Percentiles rank a stretch among this genome's conserved stretches.
These are phyloP conservation scores for Pichia paraexigua DNA, from an alignment of 805 yeast genomes.

Conservation along the genomic window DNA sequence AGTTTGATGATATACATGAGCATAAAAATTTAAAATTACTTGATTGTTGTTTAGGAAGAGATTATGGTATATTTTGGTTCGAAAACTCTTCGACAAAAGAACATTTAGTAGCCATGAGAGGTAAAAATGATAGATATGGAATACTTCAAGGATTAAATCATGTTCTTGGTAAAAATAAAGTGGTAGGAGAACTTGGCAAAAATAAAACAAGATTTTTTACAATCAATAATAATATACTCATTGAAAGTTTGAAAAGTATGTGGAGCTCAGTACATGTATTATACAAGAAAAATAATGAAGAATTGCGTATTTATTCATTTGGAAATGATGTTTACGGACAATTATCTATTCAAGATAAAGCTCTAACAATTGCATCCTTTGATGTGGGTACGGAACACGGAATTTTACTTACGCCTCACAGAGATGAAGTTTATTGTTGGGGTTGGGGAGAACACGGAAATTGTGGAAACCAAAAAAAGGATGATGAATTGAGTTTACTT, in stretches of 20 bases:
- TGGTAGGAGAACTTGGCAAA: not conserved
- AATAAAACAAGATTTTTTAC: not conserved
- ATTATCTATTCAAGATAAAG: constrained; percentile 23
- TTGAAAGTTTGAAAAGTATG: constrained; percentile 41
- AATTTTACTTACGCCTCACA: constrained; percentile 28
- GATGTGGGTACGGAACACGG: constrained; percentile 88
- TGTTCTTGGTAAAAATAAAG: not conserved
- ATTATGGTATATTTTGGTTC: constrained; percentile 37
- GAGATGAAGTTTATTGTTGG: constrained; percentile 56
- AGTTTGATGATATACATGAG: not conserved
- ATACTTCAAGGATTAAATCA: not conserved
- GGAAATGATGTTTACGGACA: constrained; percentile 84
- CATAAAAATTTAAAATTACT: constrained; percentile 2
- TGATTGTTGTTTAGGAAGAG: constrained; percentile 43
- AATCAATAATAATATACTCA: not conserved
- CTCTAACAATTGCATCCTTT: not conserved
- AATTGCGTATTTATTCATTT: constrained; percentile 31
- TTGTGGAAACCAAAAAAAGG: constrained; percentile 46
- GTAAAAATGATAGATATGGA: constrained; percentile 19
- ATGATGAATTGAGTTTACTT: constrained; percentile 30
- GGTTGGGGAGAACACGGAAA: constrained; percentile 99
- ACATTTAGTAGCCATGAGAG: constrained; percentile 18
- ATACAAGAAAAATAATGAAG: constrained; percentile 1
- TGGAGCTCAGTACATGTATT: constrained; percentile 72
- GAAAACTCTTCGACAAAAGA: constrained; percentile 14